These are phyloP conservation scores for Auricularia heimuer DNA, from an alignment of 768 basidiomycete species.

Conservation along the genomic window DNA sequence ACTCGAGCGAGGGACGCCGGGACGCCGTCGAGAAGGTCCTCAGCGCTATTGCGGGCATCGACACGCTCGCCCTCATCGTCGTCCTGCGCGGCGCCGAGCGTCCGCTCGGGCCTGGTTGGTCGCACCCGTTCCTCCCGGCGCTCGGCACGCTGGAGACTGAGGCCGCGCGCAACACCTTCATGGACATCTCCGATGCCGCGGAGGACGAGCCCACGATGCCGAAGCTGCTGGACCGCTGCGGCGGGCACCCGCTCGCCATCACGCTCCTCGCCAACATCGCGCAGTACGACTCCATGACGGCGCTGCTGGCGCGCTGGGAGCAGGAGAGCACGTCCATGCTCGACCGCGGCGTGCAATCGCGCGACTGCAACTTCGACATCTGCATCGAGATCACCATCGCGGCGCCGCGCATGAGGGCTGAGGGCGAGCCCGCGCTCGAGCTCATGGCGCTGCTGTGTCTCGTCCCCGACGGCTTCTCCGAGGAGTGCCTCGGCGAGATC, in stretches of 20 bases:
- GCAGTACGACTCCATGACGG: not conserved
- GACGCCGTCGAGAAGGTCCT: not conserved
- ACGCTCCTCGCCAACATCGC: slow-evolving; percentile 1
- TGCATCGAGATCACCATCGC: not conserved
- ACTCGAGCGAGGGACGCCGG: not conserved
- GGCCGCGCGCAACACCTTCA: not conserved
- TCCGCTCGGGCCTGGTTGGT: not conserved
- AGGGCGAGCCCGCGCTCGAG: not conserved
- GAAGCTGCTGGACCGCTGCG: not conserved
- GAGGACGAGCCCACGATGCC: not conserved
- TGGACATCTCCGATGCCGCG: not conserved
- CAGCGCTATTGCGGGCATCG: not conserved
- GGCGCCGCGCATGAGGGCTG: not conserved
- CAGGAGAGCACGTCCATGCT: slow-evolving; percentile 2
- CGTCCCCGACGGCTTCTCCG: not conserved
- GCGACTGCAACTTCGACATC: not conserved
- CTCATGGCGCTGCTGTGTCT: not conserved
- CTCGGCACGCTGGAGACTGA: not conserved
- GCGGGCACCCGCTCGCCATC: not conserved
- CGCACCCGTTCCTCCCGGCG: not conserved
- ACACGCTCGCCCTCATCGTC: not conserved
- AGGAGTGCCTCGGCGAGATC: not conserved
- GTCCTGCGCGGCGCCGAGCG: not conserved
- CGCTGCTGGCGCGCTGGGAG: not conserved
- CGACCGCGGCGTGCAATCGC: not conserved